phyloP scores from a whole-genome alignment of 1,284 basidiomycete genomes.

The Bjerkandera adusta region DNA sequence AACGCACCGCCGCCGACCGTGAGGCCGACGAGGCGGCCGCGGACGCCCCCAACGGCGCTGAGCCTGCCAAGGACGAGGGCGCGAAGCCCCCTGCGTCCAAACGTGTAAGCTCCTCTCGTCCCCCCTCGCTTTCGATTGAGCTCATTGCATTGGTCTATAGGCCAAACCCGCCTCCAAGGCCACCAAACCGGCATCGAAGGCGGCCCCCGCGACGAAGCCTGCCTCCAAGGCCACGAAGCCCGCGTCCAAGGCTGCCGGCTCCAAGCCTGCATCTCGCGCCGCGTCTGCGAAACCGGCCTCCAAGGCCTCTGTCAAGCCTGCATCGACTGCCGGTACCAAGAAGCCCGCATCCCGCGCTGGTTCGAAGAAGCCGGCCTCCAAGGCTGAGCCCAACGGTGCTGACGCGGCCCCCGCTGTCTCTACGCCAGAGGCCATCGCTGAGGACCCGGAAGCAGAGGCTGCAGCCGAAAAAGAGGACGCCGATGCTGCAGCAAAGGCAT shows the following conservation, averaged over 20 bases:
- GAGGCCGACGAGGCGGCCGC: slow-evolving; percentile 24
- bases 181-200: slow-evolving; percentile 24
- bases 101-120: slow-evolving; percentile 25
- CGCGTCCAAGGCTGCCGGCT: slow-evolving; percentile 26
- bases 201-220: slow-evolving; percentile 22
- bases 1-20: slow-evolving; percentile 41
- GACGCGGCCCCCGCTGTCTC: slow-evolving; percentile 23
- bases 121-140: not conserved
- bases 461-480: slow-evolving; percentile 26
- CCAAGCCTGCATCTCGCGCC: slow-evolving; percentile 28
- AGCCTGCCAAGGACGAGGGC: slow-evolving; percentile 12
- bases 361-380: slow-evolving; percentile 32
- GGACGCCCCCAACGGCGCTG: slow-evolving; percentile 5
- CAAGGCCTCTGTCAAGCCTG: slow-evolving; percentile 29
- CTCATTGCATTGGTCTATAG: slow-evolving; percentile 16
- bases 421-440: slow-evolving; percentile 31
- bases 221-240: slow-evolving; percentile 27
- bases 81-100: slow-evolving; percentile 33
- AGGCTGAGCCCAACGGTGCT: slow-evolving; percentile 26
- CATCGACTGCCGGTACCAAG: slow-evolving; percentile 27
- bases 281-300: slow-evolving; percentile 30
- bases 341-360: slow-evolving; percentile 33
- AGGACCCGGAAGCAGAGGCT: slow-evolving; percentile 35
- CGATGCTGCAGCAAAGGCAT: slow-evolving; percentile 15
- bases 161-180: slow-evolving; percentile 31